Conservation (phyloP, 176 grass and related monocot genomes). For the sorghum (Sorghum bicolor) region DNA sequence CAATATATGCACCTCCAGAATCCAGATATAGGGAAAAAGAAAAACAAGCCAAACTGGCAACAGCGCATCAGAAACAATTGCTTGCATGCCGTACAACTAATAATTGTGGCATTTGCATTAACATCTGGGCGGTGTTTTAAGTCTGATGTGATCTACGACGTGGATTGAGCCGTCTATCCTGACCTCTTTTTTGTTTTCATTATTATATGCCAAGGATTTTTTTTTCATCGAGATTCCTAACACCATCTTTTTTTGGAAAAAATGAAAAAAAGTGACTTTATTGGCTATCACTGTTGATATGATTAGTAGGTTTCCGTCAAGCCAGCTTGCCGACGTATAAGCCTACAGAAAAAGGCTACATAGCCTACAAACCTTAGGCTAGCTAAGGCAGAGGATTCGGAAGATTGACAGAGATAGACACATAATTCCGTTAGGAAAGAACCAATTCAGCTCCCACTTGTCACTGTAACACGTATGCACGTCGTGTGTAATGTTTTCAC, state of each 20-base stretch:
- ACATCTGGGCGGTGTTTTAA: background rate
- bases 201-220: background rate
- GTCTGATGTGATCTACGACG: background rate
- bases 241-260: background rate
- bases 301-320: background rate
- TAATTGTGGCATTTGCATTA: background rate
- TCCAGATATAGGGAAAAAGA: background rate
- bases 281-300: background rate
- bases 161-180: background rate
- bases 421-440: background rate
- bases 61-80: background rate
- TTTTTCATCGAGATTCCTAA: background rate
- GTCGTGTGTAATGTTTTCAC: background rate
- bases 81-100: background rate
- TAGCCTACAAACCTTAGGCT: background rate
- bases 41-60: background rate
- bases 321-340: background rate
- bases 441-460: background rate
- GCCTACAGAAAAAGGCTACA: background rate
- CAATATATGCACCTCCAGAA: background rate
- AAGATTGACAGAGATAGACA: background rate
- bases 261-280: background rate
- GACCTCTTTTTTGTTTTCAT: background rate
- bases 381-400: background rate
- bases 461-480: background rate